Conservation (phyloP, 768 basidiomycete species). For the Mycena pura region DNA sequence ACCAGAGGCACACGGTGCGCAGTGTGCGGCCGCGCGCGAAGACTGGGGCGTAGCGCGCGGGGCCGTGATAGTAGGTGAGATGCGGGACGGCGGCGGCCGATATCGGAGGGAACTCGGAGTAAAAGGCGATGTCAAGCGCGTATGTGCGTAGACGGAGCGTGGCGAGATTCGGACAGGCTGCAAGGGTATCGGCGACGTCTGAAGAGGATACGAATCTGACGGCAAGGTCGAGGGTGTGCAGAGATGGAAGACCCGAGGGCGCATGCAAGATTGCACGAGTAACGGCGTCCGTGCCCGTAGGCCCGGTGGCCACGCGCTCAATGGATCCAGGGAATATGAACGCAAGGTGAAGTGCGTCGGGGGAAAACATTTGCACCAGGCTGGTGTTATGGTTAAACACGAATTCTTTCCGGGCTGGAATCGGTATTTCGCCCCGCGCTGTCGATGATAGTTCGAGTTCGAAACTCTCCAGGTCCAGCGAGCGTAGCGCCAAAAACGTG, state of each 20-base stretch:
- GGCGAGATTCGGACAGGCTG: constrained; percentile 21
- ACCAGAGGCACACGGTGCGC: constrained; percentile 28
- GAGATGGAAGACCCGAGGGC: constrained; percentile 5
- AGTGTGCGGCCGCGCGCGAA: constrained; percentile 24
- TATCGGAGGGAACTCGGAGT: constrained; percentile 1
- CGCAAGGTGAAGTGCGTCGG: constrained; percentile 8
- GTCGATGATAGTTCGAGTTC: constrained; percentile 25
- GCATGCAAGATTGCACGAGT: constrained; percentile 11
- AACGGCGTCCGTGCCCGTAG: constrained; percentile 27
- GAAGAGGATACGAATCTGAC: constrained; percentile 20
- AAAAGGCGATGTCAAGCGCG: constrained; percentile 11
- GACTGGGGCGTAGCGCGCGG: constrained; percentile 12
- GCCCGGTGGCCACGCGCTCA: constrained; percentile 22
- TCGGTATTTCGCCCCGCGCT: constrained; percentile 11
- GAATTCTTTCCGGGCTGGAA: constrained; percentile 23
- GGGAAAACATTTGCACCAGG: constrained; percentile 7
- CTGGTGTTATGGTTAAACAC: constrained; percentile 24
- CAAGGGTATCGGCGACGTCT: constrained; percentile 24
- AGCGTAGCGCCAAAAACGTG: background rate
- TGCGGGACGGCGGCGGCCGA: constrained; percentile 16
- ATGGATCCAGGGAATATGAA: constrained; percentile 22
- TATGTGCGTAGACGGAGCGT: constrained; percentile 27
- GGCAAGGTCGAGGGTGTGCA: constrained; percentile 24
- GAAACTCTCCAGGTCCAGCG: constrained; percentile 12
- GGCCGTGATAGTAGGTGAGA: constrained; percentile 29